Percentiles rank a stretch among this genome's conserved stretches.
These are phyloP conservation scores for Candida sanyaensis DNA, from an alignment of 1,139 yeast species.

Conservation along the genomic window DNA sequence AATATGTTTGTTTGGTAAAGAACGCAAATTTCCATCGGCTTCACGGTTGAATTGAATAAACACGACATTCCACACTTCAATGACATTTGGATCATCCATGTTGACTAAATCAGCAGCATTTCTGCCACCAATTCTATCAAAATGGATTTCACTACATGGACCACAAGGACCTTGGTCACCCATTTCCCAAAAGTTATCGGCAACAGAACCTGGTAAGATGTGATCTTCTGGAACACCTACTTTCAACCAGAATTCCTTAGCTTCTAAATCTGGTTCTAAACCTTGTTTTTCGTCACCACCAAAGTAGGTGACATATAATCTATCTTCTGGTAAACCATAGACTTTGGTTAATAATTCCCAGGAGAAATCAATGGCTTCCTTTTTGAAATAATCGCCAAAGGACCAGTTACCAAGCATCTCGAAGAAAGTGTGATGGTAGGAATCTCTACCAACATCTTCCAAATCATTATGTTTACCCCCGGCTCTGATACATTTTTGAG, in stretches of 20 bases:
- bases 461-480: conserved; percentile 99
- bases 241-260: conserved; percentile 80
- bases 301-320: conserved; percentile 92
- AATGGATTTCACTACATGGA: conserved; percentile 97
- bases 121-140: conserved; percentile 97
- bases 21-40: conserved; percentile 74
- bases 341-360: conserved; percentile 90
- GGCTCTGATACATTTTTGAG: conserved; percentile 98
- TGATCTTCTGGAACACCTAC: conserved; percentile 92
- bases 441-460: conserved; percentile 97
- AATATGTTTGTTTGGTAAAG: conserved; percentile 90
- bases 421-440: conserved; percentile 96
- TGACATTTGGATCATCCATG: conserved; percentile 95
- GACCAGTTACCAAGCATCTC: conserved; percentile 99
- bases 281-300: conserved; percentile 88
- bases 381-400: conserved; percentile 96
- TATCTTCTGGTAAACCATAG: conserved; percentile 73
- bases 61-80: conserved; percentile 97
- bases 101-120: conserved; percentile 89
- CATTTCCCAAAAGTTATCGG: conserved; percentile 99
- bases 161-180: conserved; percentile 99
- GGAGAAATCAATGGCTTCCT: conserved; percentile 84
- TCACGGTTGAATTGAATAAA: conserved; percentile 97
- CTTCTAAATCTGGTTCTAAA: conserved; percentile 92
- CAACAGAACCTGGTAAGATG: conserved; percentile 84